Evolutionary conservation across 2,329 filamentous ascomycete species (phyloP), one percentile per base, ranked within the genome.

Genomic region (Neophaeococcomyces mojaviensis): DNA sequence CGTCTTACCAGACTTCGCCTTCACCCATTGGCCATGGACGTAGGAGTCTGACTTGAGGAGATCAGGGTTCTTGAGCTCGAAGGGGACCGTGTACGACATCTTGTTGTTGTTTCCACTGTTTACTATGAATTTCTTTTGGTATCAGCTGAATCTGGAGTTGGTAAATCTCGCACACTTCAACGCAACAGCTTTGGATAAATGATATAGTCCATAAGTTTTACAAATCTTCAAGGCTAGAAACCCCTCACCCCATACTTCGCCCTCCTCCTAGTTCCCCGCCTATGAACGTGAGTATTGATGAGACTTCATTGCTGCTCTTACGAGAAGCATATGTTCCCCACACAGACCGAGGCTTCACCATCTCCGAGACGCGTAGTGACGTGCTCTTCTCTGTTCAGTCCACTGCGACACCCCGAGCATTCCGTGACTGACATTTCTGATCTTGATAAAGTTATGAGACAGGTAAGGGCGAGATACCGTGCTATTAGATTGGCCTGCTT

Each of bases 21-120:
- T 46, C 1, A 71, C 62, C 65, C 70, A 73, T 54, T 70, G 52
- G 42, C 73, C 70, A 46, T 76, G 64, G 45, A 78, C 62, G 44
- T 72, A 71, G 39, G 70, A 76, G 49, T 76, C 69, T 34, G 68
- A 68, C 28, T 71, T 66, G 13, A 73, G 64, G 12, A 79, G 66
- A 20, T 63, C 65, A 2, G 67, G 64, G 57, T 78, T 68, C 16
- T 66, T 60, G 28, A 78, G 65, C 55, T 71, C 50, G 26, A 69
- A 67, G 12, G 69, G 68, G 36, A 59, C 34, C 15, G 19, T 46
- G 18, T 46, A 39, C 19, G 41, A 44, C 41, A 44, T 44, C 30
- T 44, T 44, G 7, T 3, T 16, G 15, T 7, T 35, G 13, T n/a
- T 20, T 39, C 22, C 26, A 4, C 20, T 39, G 20, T 39, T n/a